These are phyloP conservation scores for Russula vinacea DNA, from an alignment of 768 basidiomycete genomes.

Conservation along the genomic window DNA sequence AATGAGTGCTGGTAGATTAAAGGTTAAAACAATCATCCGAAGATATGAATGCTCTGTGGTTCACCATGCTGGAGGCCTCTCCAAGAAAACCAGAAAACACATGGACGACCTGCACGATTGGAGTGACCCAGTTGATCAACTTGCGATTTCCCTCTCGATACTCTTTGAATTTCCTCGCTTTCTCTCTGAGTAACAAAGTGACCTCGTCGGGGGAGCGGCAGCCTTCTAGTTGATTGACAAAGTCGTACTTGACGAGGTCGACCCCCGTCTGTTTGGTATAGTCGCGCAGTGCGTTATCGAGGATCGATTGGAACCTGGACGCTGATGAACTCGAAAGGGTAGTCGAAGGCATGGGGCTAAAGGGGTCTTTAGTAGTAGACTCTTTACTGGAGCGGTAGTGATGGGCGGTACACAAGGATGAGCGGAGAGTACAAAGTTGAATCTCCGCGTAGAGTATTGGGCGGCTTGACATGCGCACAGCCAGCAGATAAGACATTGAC, in stretches of 20 bases:
- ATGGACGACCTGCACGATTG: conserved; percentile 8
- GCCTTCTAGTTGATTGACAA: neutral
- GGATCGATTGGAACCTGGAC: conserved; percentile 1
- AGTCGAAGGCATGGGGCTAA: neutral
- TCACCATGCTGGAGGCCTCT: neutral
- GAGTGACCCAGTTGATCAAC: conserved; percentile 13
- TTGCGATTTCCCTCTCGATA: conserved; percentile 15
- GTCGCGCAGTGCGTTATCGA: neutral
- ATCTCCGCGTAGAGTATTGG: neutral
- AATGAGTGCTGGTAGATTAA: neutral
- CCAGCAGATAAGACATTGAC: neutral
- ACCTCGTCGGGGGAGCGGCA: conserved; percentile 6
- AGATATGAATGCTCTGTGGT: neutral
- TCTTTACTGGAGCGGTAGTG: neutral
- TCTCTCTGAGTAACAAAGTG: neutral
- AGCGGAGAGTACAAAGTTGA: neutral
- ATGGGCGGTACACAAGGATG: too few relatives aligned
- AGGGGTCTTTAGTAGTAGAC: too few relatives aligned
- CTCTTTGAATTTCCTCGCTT: conserved; percentile 13
- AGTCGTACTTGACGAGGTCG: conserved; percentile 10
- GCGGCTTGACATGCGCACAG: neutral
- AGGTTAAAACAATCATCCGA: neutral
- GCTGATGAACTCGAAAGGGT: neutral
- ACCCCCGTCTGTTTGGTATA: conserved; percentile 16
- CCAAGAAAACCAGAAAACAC: conserved; percentile 6